Conservation (phyloP, 2,329 filamentous ascomycete species). For the Fusarium sublunatum region DNA sequence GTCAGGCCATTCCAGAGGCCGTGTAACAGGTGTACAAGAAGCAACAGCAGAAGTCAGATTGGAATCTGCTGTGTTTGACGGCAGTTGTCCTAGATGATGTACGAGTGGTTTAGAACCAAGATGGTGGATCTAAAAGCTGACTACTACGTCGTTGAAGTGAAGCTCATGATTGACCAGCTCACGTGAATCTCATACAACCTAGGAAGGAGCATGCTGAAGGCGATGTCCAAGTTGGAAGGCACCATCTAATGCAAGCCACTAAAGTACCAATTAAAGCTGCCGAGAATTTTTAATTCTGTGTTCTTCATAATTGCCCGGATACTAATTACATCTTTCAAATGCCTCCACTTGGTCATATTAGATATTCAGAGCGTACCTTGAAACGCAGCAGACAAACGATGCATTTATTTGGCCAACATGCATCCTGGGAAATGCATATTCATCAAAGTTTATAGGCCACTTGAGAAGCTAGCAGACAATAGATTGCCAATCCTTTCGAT, state of each 20-base stretch:
- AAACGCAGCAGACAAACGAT: neutral
- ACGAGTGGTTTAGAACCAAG: too few species aligned
- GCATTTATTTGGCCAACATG: neutral
- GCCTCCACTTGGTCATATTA: neutral
- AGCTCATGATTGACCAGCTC: neutral
- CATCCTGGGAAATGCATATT: neutral
- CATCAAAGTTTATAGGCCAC: neutral
- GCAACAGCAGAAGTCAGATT: neutral
- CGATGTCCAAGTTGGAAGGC: too few species aligned
- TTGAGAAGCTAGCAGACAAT: slow-evolving; percentile 23
- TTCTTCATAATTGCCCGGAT: neutral
- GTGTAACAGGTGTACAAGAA: slow-evolving; percentile 2
- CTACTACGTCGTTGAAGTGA: neutral
- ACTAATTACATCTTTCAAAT: neutral
- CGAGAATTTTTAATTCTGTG: too few species aligned
- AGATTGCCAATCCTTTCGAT: slow-evolving; percentile 5
- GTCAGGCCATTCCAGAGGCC: neutral
- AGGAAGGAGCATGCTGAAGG: slow-evolving; percentile 1
- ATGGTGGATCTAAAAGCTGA: neutral
- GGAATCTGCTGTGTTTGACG: slow-evolving; percentile 7
- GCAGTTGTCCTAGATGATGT: neutral
- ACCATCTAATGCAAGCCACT: too few species aligned
- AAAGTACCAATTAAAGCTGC: too few species aligned
- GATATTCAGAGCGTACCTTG: neutral
- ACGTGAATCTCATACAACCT: slow-evolving; percentile 6